phyloP scores from a whole-genome alignment of 306 rosid genomes.

The Medicago ruthenica region DNA sequence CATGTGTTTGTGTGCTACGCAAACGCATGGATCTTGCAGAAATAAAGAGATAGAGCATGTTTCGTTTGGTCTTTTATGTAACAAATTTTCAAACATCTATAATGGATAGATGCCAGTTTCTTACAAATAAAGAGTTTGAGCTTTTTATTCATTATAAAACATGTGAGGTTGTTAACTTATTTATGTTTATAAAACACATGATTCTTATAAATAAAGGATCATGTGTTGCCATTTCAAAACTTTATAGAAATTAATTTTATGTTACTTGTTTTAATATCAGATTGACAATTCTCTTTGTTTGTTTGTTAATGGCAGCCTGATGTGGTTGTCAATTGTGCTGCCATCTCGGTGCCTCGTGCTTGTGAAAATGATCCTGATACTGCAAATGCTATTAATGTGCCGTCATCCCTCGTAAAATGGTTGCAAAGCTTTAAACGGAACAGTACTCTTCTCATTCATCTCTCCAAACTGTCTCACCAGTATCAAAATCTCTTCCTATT shows the following conservation, averaged over 20 bases:
- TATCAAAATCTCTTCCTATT: constrained; percentile 91
- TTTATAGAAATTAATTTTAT: neutral
- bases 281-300: constrained; percentile 46
- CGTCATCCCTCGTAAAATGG: constrained; percentile 82
- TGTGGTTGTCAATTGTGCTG: constrained; percentile 88
- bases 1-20: neutral
- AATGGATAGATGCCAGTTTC: neutral
- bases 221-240: constrained; percentile 11
- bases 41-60: neutral
- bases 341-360: constrained; percentile 84
- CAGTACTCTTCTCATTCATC: constrained; percentile 70
- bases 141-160: constrained; percentile 1
- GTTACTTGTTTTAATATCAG: constrained; percentile 4
- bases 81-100: neutral
- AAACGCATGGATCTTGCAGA: neutral
- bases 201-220: neutral
- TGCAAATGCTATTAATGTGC: constrained; percentile 82
- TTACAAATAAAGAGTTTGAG: neutral
- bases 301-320: constrained; percentile 71
- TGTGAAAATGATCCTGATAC: constrained; percentile 80
- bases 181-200: constrained; percentile 14
- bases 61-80: neutral
- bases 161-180: no score
- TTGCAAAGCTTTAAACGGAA: constrained; percentile 59
- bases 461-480: constrained; percentile 83